Conservation (phyloP, 1,284 basidiomycete species). For the Ceratobasidium sp. region DNA sequence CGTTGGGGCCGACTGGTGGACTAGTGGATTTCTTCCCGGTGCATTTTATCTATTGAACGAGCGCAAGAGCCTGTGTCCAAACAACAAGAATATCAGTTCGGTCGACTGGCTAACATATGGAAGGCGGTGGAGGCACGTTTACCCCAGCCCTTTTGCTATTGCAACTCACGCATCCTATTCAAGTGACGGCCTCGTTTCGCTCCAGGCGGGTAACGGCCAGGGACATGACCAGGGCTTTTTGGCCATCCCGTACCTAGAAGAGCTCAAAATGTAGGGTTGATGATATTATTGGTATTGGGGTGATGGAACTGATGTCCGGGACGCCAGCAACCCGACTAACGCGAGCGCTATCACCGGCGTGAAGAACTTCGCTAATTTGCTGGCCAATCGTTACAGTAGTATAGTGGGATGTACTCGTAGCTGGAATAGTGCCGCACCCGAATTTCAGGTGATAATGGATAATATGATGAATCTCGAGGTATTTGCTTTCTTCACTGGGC, state of each 20-base stretch:
- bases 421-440: constrained; percentile 58
- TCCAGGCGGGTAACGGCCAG: constrained; percentile 16
- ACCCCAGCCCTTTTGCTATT: neutral
- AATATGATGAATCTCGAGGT: constrained; percentile 78
- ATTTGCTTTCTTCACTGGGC: neutral
- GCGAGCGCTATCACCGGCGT: constrained; percentile 51
- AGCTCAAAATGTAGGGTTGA: constrained; percentile 53
- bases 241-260: constrained; percentile 63
- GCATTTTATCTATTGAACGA: constrained; percentile 63
- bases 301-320: neutral
- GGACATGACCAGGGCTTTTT: constrained; percentile 57
- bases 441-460: constrained; percentile 69
- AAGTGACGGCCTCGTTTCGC: constrained; percentile 48
- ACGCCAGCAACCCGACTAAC: constrained; percentile 52
- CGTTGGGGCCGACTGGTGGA: constrained; percentile 65
- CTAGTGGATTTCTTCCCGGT: constrained; percentile 70
- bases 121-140: constrained; percentile 51
- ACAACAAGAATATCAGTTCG: constrained; percentile 26
- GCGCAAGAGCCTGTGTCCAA: constrained; percentile 55
- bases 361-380: constrained; percentile 51
- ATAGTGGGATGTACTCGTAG: constrained; percentile 57
- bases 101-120: constrained; percentile 57
- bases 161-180: constrained; percentile 69
- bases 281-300: neutral
- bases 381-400: constrained; percentile 54